phyloP scores from a whole-genome alignment of 2,329 filamentous ascomycete genomes.

The Thielaviopsis ethacetica region DNA sequence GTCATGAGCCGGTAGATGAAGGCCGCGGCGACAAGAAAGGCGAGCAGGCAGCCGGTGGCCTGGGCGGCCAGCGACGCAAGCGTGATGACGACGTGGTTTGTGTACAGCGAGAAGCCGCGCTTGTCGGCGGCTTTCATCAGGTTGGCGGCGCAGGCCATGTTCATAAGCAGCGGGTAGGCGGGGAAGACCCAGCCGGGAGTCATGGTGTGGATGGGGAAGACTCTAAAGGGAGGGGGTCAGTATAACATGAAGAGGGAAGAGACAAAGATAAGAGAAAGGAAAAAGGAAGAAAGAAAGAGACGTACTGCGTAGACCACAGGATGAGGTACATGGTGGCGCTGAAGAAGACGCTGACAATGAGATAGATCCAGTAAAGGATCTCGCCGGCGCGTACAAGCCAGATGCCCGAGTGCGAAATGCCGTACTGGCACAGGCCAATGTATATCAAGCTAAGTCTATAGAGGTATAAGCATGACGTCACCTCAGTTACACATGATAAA shows the following conservation, averaged over 20 bases:
- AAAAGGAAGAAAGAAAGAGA: conserved; percentile 1
- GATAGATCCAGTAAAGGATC: conserved; percentile 60
- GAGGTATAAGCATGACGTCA: conserved; percentile 24
- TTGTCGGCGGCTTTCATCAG: conserved; percentile 27
- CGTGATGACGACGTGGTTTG: conserved; percentile 30
- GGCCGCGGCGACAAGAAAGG: conserved; percentile 66
- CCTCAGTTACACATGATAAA: not conserved
- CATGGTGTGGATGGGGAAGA: conserved; percentile 60
- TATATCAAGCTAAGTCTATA: conserved; percentile 56
- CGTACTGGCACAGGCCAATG: conserved; percentile 67
- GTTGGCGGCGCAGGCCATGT: conserved; percentile 54
- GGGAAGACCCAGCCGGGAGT: conserved; percentile 82
- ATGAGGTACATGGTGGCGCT: conserved; percentile 60
- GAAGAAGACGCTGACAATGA: conserved; percentile 46
- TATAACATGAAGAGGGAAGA: too few species aligned
- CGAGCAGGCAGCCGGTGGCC: conserved; percentile 38
- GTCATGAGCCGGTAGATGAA: conserved; percentile 82
- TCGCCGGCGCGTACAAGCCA: conserved; percentile 48
- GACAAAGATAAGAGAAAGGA: not conserved
- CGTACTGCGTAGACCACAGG: conserved; percentile 46
- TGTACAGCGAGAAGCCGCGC: conserved; percentile 15
- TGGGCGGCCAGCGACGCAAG: conserved; percentile 34
- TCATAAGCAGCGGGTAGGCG: conserved; percentile 63
- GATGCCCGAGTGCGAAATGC: conserved; percentile 36
- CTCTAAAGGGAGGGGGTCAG: conserved; percentile 17